phyloP scores from a whole-genome alignment of 768 basidiomycete species.

The Auricularia sp. region DNA sequence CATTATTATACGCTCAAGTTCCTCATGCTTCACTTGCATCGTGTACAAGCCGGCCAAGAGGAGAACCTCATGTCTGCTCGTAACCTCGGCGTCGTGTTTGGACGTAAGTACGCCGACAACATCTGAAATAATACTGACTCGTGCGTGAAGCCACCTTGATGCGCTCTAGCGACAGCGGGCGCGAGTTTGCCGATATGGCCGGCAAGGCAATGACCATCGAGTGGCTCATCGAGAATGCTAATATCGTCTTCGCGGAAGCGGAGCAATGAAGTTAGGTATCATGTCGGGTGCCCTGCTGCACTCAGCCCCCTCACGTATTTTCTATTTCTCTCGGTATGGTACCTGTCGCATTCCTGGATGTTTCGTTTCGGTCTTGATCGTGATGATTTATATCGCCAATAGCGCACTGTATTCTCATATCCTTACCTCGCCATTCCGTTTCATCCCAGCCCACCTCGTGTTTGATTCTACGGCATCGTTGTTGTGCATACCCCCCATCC shows the following conservation, averaged over 20 bases:
- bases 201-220: constrained; percentile 89
- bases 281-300: background rate
- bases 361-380: background rate
- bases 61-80: constrained; percentile 88
- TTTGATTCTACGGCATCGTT: background rate
- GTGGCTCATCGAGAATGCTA: constrained; percentile 89
- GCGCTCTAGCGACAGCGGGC: constrained; percentile 73
- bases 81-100: constrained; percentile 95
- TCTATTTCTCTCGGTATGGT: background rate
- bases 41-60: constrained; percentile 54
- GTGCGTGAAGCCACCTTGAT: constrained; percentile 70
- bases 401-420: background rate
- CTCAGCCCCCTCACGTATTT: background rate
- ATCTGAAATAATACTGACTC: constrained; percentile 3
- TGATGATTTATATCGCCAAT: background rate
- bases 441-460: no score
- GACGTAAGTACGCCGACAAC: constrained; percentile 54
- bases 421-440: background rate
- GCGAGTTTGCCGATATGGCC: constrained; percentile 97
- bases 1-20: constrained; percentile 77
- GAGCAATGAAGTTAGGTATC: background rate
- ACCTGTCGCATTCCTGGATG: background rate
- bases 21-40: constrained; percentile 81
- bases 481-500: background rate
- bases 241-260: constrained; percentile 32